A percentile compares a stretch with the other conserved stretches of the same genome.
These are phyloP conservation scores for Knufia petricola DNA, from an alignment of 2,329 filamentous ascomycete genomes.

Conservation along the genomic window DNA sequence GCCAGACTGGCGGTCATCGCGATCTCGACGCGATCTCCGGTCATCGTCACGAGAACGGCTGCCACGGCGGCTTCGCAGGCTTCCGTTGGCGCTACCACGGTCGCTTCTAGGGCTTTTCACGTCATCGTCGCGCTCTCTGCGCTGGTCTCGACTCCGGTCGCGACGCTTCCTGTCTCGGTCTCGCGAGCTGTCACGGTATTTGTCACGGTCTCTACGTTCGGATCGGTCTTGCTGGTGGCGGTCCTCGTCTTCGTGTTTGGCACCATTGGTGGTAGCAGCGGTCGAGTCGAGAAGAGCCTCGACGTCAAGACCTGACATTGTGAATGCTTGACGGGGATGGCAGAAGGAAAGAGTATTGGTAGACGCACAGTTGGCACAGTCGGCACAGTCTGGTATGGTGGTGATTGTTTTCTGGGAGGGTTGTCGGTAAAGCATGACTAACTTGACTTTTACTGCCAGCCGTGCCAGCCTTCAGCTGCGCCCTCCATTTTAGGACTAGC, in stretches of 20 bases:
- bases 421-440: too few species aligned
- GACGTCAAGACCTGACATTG: slow-evolving; percentile 66
- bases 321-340: slow-evolving; percentile 24
- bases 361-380: too few species aligned
- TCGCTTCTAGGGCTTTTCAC: slow-evolving; percentile 63
- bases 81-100: slow-evolving; percentile 56
- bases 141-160: slow-evolving; percentile 48
- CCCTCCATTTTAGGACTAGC: too few species aligned
- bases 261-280: slow-evolving; percentile 42
- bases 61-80: slow-evolving; percentile 64
- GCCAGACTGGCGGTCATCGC: slow-evolving; percentile 36
- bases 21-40: slow-evolving; percentile 62
- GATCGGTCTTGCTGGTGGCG: slow-evolving; percentile 47
- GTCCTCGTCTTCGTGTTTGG: slow-evolving; percentile 33
- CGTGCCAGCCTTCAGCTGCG: too few species aligned
- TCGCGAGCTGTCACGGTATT: slow-evolving; percentile 49
- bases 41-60: slow-evolving; percentile 70
- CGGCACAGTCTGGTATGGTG: too few species aligned
- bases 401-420: too few species aligned
- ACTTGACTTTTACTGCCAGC: too few species aligned
- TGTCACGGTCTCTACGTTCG: slow-evolving; percentile 47
- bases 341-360: neutral
- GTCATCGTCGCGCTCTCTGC: slow-evolving; percentile 44
- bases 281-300: slow-evolving; percentile 85
- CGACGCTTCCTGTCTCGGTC: slow-evolving; percentile 46